Base-by-base conservation (phyloP, 306 rosid genomes). In the Ormosia semicastrata region DNA sequence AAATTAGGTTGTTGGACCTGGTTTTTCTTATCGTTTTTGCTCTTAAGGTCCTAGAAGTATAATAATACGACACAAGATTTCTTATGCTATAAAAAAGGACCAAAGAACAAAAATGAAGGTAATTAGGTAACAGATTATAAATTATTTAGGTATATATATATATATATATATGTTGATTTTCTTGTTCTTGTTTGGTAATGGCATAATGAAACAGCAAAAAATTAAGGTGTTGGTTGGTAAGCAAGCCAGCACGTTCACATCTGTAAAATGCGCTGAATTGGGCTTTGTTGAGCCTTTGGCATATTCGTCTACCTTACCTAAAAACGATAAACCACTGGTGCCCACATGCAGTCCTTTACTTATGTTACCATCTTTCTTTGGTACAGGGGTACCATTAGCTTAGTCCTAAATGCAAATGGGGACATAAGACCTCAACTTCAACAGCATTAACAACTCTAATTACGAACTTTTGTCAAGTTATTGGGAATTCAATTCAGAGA, bases 181-280 rank as follows among this genome's bases (percentile, higher is more conserved):
- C 59, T 62, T 85, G 85, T 60, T 72, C 70, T 63, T 82, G 76
- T 72, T 83, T 78, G 75, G 24, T 60, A 70, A 73, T 71, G 44
- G 58, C 70, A 85, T 5, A 66, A 81, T 50, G 72, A 85, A 65
- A 84, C 64, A 58, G 59, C 76, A 85, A 88, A 58, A 78, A 80
- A 78, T 49, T 53, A 84, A 86, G 82, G 83, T 88, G 92, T 83
- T 90, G 87, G 97, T 89, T 85, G 94, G 92, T 92, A 79, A 73
- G 60, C 67, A 83, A 56, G 89, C 81, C 86, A 66, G 78, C 87
- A 79, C 70, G 69, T 79, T 83, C 33, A 41, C 71, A 78, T 73
- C 63, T 53, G 54, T 71, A 66, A 68, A 83, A 80, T 39, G 53
- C 47, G 41, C 62, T 47, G 71, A 79, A 86, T 64, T 66, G 76